Conservation (phyloP, 495 filamentous ascomycete species). For the Trichoderma orchidacearum region DNA sequence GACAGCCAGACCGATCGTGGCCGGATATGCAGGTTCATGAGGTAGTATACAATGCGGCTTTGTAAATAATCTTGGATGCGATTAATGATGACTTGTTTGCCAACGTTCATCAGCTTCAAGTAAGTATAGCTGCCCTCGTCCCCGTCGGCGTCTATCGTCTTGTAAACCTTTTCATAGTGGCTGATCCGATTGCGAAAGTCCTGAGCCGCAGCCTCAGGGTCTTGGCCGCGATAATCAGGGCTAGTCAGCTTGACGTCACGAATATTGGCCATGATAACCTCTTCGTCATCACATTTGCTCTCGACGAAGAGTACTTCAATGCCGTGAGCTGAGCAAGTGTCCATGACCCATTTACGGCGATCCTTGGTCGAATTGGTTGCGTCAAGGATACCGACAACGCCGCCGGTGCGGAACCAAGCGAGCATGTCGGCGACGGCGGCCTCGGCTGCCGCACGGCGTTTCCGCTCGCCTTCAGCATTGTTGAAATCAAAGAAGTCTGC, state of each 20-base stretch:
- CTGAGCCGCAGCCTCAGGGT: conserved; percentile 75
- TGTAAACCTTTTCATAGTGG: conserved; percentile 93
- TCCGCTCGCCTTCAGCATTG: conserved; percentile 81
- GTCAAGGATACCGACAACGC: conserved; percentile 82
- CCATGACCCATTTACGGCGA: conserved; percentile 82
- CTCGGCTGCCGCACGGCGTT: conserved; percentile 75
- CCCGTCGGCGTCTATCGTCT: conserved; percentile 65
- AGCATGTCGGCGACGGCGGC: conserved; percentile 86
- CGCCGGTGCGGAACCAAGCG: conserved; percentile 67
- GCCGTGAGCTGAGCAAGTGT: conserved; percentile 53
- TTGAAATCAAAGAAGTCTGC: conserved; percentile 87
- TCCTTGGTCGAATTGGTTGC: conserved; percentile 88
- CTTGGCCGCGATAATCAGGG: conserved; percentile 87
- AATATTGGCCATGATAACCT: conserved; percentile 93
- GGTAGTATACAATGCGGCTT: conserved; percentile 89
- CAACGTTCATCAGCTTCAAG: conserved; percentile 94
- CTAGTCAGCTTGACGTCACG: conserved; percentile 94
- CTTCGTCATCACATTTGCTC: conserved; percentile 87
- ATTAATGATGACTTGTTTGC: conserved; percentile 91
- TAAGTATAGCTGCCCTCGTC: conserved; percentile 79
- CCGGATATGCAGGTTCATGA: conserved; percentile 96
- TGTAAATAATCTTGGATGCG: conserved; percentile 93
- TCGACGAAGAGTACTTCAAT: conserved; percentile 93
- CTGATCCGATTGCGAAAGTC: conserved; percentile 91
- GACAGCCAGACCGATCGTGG: conserved; percentile 97